Conservation (phyloP, 2,329 filamentous ascomycete species). For the Paraphoma sp. region DNA sequence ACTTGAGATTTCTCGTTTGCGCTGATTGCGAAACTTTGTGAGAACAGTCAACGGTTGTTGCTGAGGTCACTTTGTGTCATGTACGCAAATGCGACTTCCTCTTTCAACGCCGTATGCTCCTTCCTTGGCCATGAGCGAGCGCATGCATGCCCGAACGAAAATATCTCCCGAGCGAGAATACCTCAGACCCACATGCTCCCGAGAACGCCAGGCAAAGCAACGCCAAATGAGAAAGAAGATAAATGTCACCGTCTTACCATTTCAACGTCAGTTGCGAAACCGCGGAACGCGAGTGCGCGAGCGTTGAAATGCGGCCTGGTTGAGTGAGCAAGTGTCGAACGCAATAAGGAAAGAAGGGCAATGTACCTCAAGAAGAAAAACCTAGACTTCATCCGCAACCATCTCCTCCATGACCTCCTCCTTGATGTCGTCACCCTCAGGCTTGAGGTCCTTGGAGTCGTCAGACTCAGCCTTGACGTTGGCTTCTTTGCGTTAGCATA, state of each 20-base stretch:
- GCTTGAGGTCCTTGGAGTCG: conserved; percentile 4
- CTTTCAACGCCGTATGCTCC: neutral
- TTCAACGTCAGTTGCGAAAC: neutral
- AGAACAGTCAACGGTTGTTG: conserved; percentile 1
- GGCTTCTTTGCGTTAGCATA: neutral
- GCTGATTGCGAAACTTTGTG: neutral
- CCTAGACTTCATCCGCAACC: conserved; percentile 21
- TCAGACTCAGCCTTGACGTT: conserved; percentile 12
- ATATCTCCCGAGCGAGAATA: no score
- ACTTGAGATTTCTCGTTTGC: neutral
- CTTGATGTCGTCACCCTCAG: conserved; percentile 1
- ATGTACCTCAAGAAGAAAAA: neutral
- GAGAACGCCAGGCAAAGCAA: neutral
- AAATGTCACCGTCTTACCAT: neutral
- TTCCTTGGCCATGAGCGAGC: neutral
- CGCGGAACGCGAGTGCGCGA: neutral
- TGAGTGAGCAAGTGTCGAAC: neutral
- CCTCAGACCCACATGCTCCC: no score
- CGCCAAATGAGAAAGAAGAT: neutral
- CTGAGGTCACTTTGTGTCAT: neutral
- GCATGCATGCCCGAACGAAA: no score
- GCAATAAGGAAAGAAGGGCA: neutral
- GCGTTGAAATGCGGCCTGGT: neutral
- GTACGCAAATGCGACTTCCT: neutral
- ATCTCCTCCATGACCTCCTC: conserved; percentile 4